Percentiles rank a stretch among this genome's conserved stretches.
Evolutionary conservation across 1,139 yeast species (phyloP).

Genomic region (Insectozyma bohioensis): DNA sequence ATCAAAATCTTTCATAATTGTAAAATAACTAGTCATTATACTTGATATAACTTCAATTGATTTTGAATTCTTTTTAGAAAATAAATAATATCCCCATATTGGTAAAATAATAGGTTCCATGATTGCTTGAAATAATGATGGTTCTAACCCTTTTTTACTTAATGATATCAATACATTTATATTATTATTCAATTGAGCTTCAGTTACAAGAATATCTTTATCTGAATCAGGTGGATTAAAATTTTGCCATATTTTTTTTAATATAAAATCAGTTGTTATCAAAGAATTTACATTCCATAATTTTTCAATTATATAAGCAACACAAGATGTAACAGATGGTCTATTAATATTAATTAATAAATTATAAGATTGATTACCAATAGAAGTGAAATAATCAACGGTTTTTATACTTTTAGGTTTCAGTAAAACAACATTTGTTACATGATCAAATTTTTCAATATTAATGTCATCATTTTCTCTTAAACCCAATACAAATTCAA

Average conservation of each 20-base stretch:
- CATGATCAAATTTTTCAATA: constrained; percentile 62
- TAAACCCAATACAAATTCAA: constrained; percentile 77
- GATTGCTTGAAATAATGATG: constrained; percentile 41
- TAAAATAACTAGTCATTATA: constrained; percentile 49
- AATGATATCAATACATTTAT: constrained; percentile 67
- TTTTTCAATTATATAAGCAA: constrained; percentile 53
- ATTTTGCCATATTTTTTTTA: constrained; percentile 45
- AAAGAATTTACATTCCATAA: constrained; percentile 53
- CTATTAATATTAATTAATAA: constrained; percentile 59
- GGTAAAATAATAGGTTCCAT: constrained; percentile 46
- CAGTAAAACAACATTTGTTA: constrained; percentile 58
- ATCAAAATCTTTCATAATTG: constrained; percentile 31
- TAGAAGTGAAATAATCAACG: constrained; percentile 48
- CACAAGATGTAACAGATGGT: constrained; percentile 59
- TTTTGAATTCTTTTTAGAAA: constrained; percentile 40
- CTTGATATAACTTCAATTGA: constrained; percentile 45
- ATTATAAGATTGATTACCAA: constrained; percentile 61
- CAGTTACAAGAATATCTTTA: constrained; percentile 23
- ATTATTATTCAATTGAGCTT: constrained; percentile 55
- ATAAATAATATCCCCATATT: constrained; percentile 65
- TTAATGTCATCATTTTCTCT: constrained; percentile 72
- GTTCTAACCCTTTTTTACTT: constrained; percentile 49
- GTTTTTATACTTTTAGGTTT: constrained; percentile 56
- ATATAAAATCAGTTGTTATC: constrained; percentile 60
- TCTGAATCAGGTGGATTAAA: constrained; percentile 33